Evolutionary conservation across 768 basidiomycete genomes (phyloP).

Genomic region (Psilocybe tampanensis): DNA sequence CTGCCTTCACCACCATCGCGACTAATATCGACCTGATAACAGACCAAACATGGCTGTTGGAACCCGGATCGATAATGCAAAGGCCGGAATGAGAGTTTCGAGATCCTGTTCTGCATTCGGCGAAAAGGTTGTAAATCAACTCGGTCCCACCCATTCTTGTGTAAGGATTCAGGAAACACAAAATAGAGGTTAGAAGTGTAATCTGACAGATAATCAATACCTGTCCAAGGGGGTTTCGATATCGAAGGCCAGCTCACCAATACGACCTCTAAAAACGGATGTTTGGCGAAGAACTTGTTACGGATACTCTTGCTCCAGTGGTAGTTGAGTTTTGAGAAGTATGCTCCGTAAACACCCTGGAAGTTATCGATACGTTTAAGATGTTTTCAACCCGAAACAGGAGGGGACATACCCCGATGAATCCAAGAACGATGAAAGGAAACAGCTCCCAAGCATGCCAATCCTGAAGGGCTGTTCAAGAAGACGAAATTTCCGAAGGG

Average conservation of each 20-base stretch:
- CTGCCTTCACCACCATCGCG: conserved; percentile 81
- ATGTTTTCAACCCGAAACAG: too few relatives aligned
- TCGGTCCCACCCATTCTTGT: conserved; percentile 96
- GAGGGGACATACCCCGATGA: conserved; percentile 72
- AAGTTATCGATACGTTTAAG: not conserved
- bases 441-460: conserved; percentile 92
- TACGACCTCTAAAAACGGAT: conserved; percentile 84
- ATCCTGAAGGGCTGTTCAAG: conserved; percentile 52
- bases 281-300: conserved; percentile 73
- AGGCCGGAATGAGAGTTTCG: conserved; percentile 61
- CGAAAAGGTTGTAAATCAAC: conserved; percentile 88
- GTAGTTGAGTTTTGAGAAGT: conserved; percentile 90
- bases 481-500: not conserved
- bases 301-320: conserved; percentile 86
- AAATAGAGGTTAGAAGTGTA: conserved; percentile 71
- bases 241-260: conserved; percentile 52
- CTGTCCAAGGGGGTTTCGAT: conserved; percentile 2
- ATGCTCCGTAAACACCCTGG: conserved; percentile 92
- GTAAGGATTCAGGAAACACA: conserved; percentile 89
- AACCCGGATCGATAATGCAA: conserved; percentile 68
- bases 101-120: conserved; percentile 73
- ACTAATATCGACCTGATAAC: conserved; percentile 68
- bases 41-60: conserved; percentile 56
- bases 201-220: conserved; percentile 46
- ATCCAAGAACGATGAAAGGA: conserved; percentile 83